phyloP scores from a whole-genome alignment of 148 eudicot species.

The Vaccinium darrowii region DNA sequence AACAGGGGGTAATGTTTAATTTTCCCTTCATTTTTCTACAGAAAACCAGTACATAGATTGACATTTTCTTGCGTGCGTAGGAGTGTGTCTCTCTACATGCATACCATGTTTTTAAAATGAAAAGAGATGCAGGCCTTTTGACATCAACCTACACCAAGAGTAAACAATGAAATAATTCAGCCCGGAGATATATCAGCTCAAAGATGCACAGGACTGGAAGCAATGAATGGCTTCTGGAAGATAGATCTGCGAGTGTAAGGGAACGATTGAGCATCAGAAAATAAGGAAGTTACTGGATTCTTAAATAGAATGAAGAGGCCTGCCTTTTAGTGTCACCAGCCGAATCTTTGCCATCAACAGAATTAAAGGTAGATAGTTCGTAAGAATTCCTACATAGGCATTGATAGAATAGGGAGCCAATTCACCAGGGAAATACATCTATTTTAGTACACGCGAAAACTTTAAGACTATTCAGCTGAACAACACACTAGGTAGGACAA shows the following conservation, averaged over 20 bases:
- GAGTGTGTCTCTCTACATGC: slow-evolving; percentile 14
- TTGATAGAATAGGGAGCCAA: slow-evolving; percentile 13
- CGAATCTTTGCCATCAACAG: background rate
- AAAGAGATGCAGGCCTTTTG: slow-evolving; percentile 22
- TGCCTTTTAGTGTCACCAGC: slow-evolving; percentile 30
- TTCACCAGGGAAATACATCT: slow-evolving; percentile 14
- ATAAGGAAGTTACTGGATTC: background rate
- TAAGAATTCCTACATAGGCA: background rate
- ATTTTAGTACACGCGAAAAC: background rate
- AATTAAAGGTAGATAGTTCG: background rate
- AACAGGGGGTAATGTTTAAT: background rate
- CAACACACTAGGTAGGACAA: background rate
- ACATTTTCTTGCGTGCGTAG: background rate
- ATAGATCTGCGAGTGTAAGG: slow-evolving; percentile 48
- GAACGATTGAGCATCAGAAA: slow-evolving; percentile 60
- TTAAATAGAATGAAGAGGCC: background rate
- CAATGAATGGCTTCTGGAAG: slow-evolving; percentile 43
- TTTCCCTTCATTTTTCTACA: background rate
- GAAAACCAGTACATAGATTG: too few species aligned
- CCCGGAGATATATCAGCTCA: slow-evolving; percentile 36
- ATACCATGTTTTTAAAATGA: slow-evolving; percentile 22
- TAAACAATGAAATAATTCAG: slow-evolving; percentile 29
- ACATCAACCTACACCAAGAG: slow-evolving; percentile 38
- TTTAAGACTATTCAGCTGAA: background rate
- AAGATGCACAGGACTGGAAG: slow-evolving; percentile 43